Percentiles rank a stretch among this genome's conserved stretches.
Evolutionary conservation across 2,329 filamentous ascomycete species (phyloP).

Genomic region (Ilyonectria mors-panacis): DNA sequence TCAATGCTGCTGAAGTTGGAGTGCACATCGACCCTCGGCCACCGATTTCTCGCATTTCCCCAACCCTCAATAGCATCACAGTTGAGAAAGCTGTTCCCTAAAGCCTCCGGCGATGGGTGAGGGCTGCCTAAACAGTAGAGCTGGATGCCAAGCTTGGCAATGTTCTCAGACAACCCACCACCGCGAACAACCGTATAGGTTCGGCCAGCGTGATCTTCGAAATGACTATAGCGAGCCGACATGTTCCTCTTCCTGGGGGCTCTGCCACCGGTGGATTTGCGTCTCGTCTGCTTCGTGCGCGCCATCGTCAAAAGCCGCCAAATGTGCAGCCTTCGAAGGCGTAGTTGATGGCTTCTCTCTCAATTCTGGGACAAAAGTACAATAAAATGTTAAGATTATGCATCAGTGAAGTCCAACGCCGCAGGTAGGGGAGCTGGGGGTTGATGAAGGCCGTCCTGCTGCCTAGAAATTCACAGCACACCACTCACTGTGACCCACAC

Average conservation of each 20-base stretch:
- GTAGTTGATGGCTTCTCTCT: not conserved
- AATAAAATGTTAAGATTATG: too few species aligned
- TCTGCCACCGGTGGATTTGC: not conserved
- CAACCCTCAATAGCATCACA: not conserved
- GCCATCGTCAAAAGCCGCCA: not conserved
- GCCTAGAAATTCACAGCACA: not conserved
- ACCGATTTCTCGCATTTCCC: constrained; percentile 7
- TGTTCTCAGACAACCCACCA: not conserved
- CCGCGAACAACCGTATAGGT: constrained; percentile 17
- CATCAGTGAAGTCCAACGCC: too few species aligned
- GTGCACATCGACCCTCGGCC: constrained; percentile 33
- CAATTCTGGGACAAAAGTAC: too few species aligned
- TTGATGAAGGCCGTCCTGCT: too few species aligned
- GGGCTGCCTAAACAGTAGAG: constrained; percentile 30
- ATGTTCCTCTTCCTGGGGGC: not conserved
- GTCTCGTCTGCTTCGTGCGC: not conserved
- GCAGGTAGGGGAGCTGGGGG: not conserved
- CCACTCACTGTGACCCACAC: not conserved
- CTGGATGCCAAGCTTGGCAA: constrained; percentile 35
- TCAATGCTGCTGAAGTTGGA: constrained; percentile 23
- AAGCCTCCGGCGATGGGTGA: not conserved
- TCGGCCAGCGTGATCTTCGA: constrained; percentile 54
- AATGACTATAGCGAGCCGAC: not conserved
- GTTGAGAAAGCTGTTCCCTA: constrained; percentile 4
- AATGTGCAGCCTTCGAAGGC: not conserved